phyloP scores from a whole-genome alignment of 805 yeast genomes.

The Kazachstania psychrophila region DNA sequence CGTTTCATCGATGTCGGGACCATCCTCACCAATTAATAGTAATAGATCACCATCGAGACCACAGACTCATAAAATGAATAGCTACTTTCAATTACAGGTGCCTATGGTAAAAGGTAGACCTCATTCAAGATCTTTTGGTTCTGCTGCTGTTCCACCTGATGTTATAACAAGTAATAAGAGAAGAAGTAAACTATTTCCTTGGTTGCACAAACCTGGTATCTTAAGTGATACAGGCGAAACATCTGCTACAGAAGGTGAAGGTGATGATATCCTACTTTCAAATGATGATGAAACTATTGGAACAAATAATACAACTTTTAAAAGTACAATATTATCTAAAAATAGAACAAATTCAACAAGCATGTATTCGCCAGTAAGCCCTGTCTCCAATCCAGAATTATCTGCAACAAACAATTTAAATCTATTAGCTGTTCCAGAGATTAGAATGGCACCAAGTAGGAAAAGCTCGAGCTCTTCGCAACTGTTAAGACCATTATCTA shows the following conservation, averaged over 20 bases:
- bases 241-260: conserved; percentile 26
- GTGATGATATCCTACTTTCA: conserved; percentile 13
- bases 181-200: conserved; percentile 22
- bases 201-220: conserved; percentile 25
- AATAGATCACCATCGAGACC: conserved; percentile 1
- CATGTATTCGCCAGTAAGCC: not conserved
- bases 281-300: conserved; percentile 16
- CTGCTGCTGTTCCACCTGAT: conserved; percentile 27
- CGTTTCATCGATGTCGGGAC: not conserved
- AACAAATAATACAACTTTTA: not conserved
- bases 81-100: conserved; percentile 3
- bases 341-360: not conserved
- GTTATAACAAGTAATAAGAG: conserved; percentile 23
- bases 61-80: not conserved
- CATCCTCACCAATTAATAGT: conserved; percentile 2
- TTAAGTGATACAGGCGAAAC: conserved; percentile 25
- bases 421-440: conserved; percentile 12
- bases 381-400: not conserved
- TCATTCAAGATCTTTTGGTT: conserved; percentile 27
- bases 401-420: not conserved
- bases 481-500: conserved; percentile 16
- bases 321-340: not conserved
- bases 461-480: conserved; percentile 17
- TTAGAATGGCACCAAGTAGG: conserved; percentile 16
- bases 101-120: conserved; percentile 15